Evolutionary conservation across 139 green algal species (phyloP).

Genomic region (Volvox africanus): DNA sequence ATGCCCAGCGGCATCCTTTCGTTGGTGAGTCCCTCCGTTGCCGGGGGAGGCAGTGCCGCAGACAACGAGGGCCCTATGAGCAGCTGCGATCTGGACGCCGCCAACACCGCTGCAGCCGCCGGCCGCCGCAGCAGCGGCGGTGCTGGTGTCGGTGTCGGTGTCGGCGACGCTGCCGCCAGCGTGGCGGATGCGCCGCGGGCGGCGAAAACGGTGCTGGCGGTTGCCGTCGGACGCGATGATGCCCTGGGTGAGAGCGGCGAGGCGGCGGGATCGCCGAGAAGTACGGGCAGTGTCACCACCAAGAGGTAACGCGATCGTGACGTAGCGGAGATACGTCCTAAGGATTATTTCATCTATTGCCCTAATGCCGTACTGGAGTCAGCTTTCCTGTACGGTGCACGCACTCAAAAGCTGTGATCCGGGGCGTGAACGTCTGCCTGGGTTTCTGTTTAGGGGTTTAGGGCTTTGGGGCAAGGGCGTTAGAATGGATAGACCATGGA

Average conservation of each 20-base stretch:
- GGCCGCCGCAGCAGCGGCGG: conserved; percentile 5
- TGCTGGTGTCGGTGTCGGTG: not conserved
- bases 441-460: too few species aligned
- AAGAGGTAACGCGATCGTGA: not conserved
- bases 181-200: not conserved
- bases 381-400: too few species aligned
- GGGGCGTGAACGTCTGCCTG: too few species aligned
- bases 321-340: too few species aligned
- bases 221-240: not conserved
- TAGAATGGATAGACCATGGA: too few species aligned
- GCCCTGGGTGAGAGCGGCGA: not conserved
- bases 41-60: not conserved
- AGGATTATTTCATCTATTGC: too few species aligned
- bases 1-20: conserved; percentile 14
- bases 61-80: not conserved
- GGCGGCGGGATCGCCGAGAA: not conserved
- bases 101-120: not conserved
- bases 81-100: conserved; percentile 6
- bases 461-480: too few species aligned
- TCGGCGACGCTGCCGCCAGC: not conserved
- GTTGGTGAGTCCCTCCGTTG: conserved; percentile 1
- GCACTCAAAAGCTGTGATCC: too few species aligned
- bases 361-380: too few species aligned
- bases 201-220: not conserved
- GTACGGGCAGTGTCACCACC: not conserved